These are phyloP conservation scores for Dacryopinax spathularia DNA, from an alignment of 768 basidiomycete species.

Conservation along the genomic window DNA sequence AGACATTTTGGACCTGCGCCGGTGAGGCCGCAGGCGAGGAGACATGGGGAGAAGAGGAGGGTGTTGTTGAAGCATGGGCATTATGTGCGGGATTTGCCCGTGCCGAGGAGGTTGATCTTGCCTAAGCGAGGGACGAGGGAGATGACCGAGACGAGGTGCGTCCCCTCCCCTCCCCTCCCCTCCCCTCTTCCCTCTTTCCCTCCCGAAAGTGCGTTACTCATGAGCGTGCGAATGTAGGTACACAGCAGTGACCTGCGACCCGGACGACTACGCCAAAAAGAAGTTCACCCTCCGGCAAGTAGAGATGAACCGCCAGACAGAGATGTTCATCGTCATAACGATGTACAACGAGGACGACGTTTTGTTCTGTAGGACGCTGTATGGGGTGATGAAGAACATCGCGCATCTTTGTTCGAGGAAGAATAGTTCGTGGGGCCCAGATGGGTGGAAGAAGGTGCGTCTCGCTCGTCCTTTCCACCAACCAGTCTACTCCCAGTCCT, in stretches of 20 bases:
- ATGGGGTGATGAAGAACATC: conserved; percentile 77
- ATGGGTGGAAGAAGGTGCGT: conserved; percentile 65
- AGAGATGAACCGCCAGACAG: conserved; percentile 63
- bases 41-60: conserved; percentile 61
- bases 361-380: conserved; percentile 50
- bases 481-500: no score
- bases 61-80: conserved; percentile 80
- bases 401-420: conserved; percentile 58
- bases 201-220: conserved; percentile 2
- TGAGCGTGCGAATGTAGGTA: conserved; percentile 18
- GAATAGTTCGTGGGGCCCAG: conserved; percentile 67
- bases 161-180: no score
- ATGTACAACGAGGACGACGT: conserved; percentile 79
- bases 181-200: not conserved
- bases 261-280: conserved; percentile 74
- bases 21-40: conserved; percentile 55
- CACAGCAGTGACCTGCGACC: conserved; percentile 87
- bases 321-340: conserved; percentile 86
- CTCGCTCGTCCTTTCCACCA: not conserved
- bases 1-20: conserved; percentile 84
- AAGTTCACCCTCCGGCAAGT: conserved; percentile 80
- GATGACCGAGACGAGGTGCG: conserved; percentile 55
- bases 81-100: conserved; percentile 67
- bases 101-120: conserved; percentile 72
- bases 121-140: conserved; percentile 57